A percentile compares a stretch with the other conserved stretches of the same genome.
Evolutionary conservation across 1,139 yeast species (phyloP).

Genomic region (Taphrina communis): DNA sequence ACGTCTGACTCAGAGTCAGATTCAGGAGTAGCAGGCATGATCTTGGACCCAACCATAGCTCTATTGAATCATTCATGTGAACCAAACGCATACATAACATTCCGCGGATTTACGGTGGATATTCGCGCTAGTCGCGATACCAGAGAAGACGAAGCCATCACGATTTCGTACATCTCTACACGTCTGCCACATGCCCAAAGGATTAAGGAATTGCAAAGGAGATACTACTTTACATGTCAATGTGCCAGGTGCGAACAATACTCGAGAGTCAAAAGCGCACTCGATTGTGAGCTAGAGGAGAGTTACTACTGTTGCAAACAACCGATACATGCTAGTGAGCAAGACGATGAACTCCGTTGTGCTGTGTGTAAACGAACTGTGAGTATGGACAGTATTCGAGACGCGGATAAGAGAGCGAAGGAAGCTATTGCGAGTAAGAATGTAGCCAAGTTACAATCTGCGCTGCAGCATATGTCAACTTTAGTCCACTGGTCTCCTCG

Average conservation of each 20-base stretch:
- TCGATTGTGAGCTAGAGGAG: slow-evolving; percentile 11
- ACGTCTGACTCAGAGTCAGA: no score
- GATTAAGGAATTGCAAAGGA: slow-evolving; percentile 23
- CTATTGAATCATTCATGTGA: slow-evolving; percentile 52
- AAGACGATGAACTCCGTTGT: not conserved
- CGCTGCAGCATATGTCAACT: not conserved
- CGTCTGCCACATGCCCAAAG: slow-evolving; percentile 35
- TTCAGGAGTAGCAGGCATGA: slow-evolving; percentile 49
- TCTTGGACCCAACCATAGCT: slow-evolving; percentile 54
- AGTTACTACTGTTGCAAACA: slow-evolving; percentile 8
- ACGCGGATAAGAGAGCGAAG: not conserved
- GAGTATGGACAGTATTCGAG: not conserved
- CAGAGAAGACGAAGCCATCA: slow-evolving; percentile 48
- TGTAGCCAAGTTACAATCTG: not conserved
- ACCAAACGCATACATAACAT: slow-evolving; percentile 51
- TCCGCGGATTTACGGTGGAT: slow-evolving; percentile 46
- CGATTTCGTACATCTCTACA: slow-evolving; percentile 44
- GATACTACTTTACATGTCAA: slow-evolving; percentile 43
- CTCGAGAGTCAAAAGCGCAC: not conserved
- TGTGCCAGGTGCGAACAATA: slow-evolving; percentile 40
- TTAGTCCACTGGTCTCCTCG: slow-evolving; percentile 16
- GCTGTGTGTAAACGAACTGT: not conserved
- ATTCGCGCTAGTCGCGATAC: slow-evolving; percentile 49
- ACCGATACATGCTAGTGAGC: not conserved
- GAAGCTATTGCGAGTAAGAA: not conserved